A percentile compares a stretch with the other conserved stretches of the same genome.
Evolutionary conservation across 139 green algal species (phyloP).

Genomic region (Tetraselmis striata): DNA sequence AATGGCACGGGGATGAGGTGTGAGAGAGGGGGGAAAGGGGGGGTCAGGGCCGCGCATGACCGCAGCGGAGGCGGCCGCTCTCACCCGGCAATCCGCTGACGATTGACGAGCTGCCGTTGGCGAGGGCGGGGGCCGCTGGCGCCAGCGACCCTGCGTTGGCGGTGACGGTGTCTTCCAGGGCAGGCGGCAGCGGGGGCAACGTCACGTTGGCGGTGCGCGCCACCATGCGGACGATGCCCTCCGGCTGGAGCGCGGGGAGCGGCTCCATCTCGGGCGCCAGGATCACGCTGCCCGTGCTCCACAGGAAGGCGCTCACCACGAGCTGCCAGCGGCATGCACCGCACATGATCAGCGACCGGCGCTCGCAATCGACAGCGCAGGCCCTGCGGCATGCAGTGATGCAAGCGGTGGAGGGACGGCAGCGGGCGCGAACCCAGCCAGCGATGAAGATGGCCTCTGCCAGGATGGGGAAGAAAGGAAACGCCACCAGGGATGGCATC

Average conservation of each 20-base stretch:
- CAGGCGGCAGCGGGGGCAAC: background rate
- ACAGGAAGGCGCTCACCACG: background rate
- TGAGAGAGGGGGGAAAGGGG: too few species aligned
- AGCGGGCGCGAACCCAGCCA: background rate
- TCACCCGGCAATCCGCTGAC: too few species aligned
- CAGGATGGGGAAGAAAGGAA: background rate
- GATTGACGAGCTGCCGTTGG: background rate
- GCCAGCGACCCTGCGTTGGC: background rate
- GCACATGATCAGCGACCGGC: too few species aligned
- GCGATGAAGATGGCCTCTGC: background rate
- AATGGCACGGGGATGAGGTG: too few species aligned
- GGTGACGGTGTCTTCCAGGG: background rate
- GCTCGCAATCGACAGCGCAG: too few species aligned
- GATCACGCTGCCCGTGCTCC: background rate
- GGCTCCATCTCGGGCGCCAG: background rate
- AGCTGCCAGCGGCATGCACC: too few species aligned
- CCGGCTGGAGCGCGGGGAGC: background rate
- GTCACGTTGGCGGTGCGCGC: background rate
- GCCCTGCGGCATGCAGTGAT: too few species aligned
- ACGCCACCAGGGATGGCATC: background rate
- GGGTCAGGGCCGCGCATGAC: too few species aligned
- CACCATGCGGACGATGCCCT: background rate
- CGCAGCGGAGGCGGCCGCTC: too few species aligned
- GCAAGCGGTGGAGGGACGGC: too few species aligned
- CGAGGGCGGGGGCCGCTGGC: too few species aligned